Evolutionary conservation across 2,329 filamentous ascomycete genomes (phyloP).

Genomic region (Diaporthe vexans): DNA sequence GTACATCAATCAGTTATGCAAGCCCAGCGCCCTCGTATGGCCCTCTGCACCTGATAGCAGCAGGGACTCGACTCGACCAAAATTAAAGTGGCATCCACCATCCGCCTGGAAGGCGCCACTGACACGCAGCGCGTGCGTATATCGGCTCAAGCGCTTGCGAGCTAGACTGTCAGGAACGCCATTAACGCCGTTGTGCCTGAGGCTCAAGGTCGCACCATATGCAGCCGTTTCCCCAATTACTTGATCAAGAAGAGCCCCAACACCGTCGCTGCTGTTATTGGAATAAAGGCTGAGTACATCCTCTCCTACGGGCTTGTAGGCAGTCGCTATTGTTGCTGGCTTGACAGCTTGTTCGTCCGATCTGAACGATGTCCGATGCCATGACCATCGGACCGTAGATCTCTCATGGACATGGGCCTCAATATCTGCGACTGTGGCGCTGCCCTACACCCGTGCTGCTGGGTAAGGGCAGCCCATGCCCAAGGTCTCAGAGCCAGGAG

Average conservation of each 20-base stretch:
- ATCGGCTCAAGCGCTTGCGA: conserved; percentile 5
- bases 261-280: not conserved
- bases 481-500: not conserved
- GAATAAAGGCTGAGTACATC: not conserved
- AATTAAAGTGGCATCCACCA: not conserved
- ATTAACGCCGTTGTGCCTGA: conserved; percentile 16
- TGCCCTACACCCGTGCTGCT: not conserved
- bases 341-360: conserved; percentile 26
- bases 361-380: conserved; percentile 21
- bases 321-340: not conserved
- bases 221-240: not conserved
- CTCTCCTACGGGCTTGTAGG: not conserved
- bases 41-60: not conserved
- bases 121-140: conserved; percentile 4
- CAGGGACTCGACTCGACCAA: not conserved
- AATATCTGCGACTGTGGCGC: conserved; percentile 1
- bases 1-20: not conserved
- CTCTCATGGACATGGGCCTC: not conserved
- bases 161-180: conserved; percentile 18
- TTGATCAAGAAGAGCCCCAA: conserved; percentile 6
- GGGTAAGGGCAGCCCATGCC: conserved; percentile 5
- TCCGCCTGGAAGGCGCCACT: not conserved
- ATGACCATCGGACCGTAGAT: conserved; percentile 16
- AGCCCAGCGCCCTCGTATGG: not conserved
- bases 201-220: conserved; percentile 19